A percentile compares a stretch with the other conserved stretches of the same genome.
Evolutionary conservation across 805 yeast genomes (phyloP).

Genomic region (Hanseniaspora lindneri): DNA sequence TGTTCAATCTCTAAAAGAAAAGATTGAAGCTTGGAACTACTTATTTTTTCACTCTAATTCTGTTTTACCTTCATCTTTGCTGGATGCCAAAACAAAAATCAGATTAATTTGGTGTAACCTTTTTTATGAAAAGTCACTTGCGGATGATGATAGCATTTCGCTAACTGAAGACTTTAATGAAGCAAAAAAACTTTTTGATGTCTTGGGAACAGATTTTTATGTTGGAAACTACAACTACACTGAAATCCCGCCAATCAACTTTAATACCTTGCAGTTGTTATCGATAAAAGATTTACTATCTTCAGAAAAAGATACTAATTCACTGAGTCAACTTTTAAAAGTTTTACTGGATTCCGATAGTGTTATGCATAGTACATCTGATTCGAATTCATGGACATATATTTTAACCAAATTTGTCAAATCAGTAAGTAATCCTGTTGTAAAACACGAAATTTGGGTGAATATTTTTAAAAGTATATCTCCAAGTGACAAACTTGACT

Average conservation of each 20-base stretch:
- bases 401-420: constrained; percentile 13
- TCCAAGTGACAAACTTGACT: constrained; percentile 19
- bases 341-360: constrained; percentile 56
- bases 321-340: constrained; percentile 36
- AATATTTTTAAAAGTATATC: constrained; percentile 49
- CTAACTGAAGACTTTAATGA: constrained; percentile 24
- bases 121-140: constrained; percentile 34
- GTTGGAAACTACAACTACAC: constrained; percentile 47
- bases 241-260: constrained; percentile 45
- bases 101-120: constrained; percentile 36
- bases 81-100: neutral
- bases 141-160: constrained; percentile 28
- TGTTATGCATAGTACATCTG: constrained; percentile 17
- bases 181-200: constrained; percentile 20
- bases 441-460: constrained; percentile 66
- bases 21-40: constrained; percentile 40
- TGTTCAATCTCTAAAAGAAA: constrained; percentile 33
- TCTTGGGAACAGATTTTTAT: constrained; percentile 16
- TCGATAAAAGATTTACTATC: constrained; percentile 31
- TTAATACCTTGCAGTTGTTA: constrained; percentile 43
- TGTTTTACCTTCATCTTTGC: neutral
- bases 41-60: constrained; percentile 26
- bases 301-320: neutral
- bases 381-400: constrained; percentile 24
- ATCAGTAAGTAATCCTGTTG: constrained; percentile 22